Evolutionary conservation across 2,329 filamentous ascomycete species (phyloP), one percentile per base, ranked within the genome.

Genomic region (Dactylonectria macrodidyma): DNA sequence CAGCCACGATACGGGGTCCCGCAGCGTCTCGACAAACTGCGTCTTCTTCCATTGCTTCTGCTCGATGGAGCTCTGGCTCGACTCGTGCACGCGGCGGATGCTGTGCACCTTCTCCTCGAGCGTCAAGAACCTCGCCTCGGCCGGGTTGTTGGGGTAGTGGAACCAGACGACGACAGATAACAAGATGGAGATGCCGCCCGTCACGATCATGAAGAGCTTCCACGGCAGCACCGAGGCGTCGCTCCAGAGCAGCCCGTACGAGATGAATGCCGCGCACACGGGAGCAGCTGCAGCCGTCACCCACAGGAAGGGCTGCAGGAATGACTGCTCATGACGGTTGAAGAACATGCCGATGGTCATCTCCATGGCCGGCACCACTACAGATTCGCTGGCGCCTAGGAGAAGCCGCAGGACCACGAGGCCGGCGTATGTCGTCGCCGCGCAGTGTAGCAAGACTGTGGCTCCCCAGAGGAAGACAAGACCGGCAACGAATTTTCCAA

Each of bases 261-360:
- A 79, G 16, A 84, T 73, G 48, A 84, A 79, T 0, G 79, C 82
- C 0, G 80, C 79, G 5, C 77, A 75, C n/a, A 84, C 78, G 3
- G 82, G 81, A 0, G 82, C 78, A 1, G 72, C 77, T 33, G 76
- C 73, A 34, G 78, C 77, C 8, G 76, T 76, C 38, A 72, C 78
- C 79, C 78, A 81, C 47, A 81, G 76, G 7, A 81, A 71, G 1
- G 74, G 73, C 12, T 81, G 79, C 8, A 81, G 63, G 46, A 77
- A 76, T 3, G 76, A 75, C 38, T 79, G 78, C 61, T 81, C 79
- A 12, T 76, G 65, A 1, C 76, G 80, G 19, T 74, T 78, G 69
- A 81, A 81, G 72, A 81, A 81, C 80, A 81, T 81, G 59, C 78
- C 78, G 7, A 83, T 79, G 0, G 81, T 82, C 50, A 83, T 79